Conservation (phyloP, 2,329 filamentous ascomycete species). For the Anthostomella pinea region DNA sequence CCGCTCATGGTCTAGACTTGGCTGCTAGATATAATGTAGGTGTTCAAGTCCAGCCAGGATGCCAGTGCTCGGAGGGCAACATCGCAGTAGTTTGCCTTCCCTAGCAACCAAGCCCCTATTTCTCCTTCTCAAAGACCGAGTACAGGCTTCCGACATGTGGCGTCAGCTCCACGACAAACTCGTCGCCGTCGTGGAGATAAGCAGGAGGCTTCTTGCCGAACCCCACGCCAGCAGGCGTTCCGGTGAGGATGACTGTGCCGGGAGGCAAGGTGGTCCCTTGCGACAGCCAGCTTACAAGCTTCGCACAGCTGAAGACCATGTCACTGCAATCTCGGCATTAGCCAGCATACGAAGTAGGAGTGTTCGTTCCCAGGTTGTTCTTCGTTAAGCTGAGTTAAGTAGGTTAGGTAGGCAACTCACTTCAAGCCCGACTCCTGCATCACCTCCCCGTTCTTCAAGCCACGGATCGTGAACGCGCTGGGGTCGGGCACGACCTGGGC, state of each 20-base stretch:
- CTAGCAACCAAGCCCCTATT: conserved; percentile 4
- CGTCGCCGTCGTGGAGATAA: conserved; percentile 37
- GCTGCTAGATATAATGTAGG: too few species aligned
- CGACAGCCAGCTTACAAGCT: conserved; percentile 15
- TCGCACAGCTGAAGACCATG: conserved; percentile 16
- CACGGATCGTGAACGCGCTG: conserved; percentile 38
- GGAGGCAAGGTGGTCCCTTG: conserved; percentile 36
- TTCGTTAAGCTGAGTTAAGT: too few species aligned
- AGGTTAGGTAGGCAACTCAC: too few species aligned
- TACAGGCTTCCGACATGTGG: conserved; percentile 42
- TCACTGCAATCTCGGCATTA: conserved; percentile 5
- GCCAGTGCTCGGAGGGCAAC: neutral
- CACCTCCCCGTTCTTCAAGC: conserved; percentile 48
- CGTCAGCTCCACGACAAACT: conserved; percentile 42
- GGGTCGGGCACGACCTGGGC: conserved; percentile 40
- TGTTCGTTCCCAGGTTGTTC: neutral
- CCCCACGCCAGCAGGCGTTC: conserved; percentile 42
- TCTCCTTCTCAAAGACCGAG: conserved; percentile 37
- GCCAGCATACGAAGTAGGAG: neutral
- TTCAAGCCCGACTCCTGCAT: conserved; percentile 43
- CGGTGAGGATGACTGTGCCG: conserved; percentile 43
- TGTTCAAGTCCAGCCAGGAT: too few species aligned
- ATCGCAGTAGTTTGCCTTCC: neutral
- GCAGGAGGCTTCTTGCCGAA: conserved; percentile 37
- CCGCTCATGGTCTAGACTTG: too few species aligned